phyloP scores from a whole-genome alignment of 306 rosid genomes.

The Astragalus membranaceus region DNA sequence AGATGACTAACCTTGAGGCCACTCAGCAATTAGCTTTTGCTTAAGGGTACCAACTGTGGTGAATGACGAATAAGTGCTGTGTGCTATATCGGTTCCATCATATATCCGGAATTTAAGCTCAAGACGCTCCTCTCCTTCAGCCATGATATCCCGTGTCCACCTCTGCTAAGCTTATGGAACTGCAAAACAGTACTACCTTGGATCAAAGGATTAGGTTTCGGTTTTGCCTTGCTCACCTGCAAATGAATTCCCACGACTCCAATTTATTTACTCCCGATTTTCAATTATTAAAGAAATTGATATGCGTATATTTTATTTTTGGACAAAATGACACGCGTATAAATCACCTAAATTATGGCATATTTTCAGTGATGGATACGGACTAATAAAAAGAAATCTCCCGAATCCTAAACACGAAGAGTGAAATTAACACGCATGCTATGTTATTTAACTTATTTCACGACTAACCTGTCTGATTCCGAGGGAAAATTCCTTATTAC shows the following conservation, averaged over 20 bases:
- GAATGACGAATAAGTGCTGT: constrained; percentile 39
- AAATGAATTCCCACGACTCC: constrained; percentile 10
- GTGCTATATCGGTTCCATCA: constrained; percentile 77
- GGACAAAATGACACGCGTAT: too few relatives aligned
- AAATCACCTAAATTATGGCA: neutral
- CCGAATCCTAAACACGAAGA: constrained; percentile 5
- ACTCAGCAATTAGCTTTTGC: constrained; percentile 58
- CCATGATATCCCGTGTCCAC: constrained; percentile 37
- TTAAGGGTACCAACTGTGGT: constrained; percentile 49
- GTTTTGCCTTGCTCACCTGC: constrained; percentile 39
- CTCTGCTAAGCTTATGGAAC: constrained; percentile 28
- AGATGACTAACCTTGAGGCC: constrained; percentile 68
- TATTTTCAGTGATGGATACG: neutral
- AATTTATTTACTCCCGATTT: constrained; percentile 8
- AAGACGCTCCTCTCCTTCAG: constrained; percentile 39
- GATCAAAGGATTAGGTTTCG: constrained; percentile 16
- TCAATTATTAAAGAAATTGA: neutral
- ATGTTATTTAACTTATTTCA: neutral
- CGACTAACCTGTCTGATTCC: constrained; percentile 34
- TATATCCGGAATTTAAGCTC: constrained; percentile 67
- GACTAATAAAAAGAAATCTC: neutral
- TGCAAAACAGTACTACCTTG: constrained; percentile 23
- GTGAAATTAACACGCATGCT: neutral
- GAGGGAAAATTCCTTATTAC: constrained; percentile 26
- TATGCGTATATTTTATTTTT: too few relatives aligned